phyloP scores from a whole-genome alignment of 129 eudicot species.

The Smallanthus sonchifolius region DNA sequence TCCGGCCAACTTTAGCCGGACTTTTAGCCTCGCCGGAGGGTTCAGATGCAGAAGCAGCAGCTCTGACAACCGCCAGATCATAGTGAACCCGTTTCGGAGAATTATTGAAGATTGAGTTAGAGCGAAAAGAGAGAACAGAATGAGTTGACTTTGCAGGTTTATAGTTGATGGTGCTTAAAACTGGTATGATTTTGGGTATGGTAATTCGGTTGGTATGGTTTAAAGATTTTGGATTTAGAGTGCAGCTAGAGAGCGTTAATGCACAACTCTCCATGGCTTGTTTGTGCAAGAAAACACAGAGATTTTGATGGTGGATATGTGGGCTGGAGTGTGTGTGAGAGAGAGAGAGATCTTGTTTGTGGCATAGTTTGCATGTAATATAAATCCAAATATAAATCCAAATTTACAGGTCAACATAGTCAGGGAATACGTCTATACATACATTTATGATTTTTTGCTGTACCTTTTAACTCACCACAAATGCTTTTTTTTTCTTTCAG shows the following conservation, averaged over 20 bases:
- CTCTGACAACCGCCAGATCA: constrained; percentile 33
- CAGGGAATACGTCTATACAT: background rate
- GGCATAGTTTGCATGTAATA: constrained; percentile 25
- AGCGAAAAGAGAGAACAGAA: constrained; percentile 9
- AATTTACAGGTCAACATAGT: background rate
- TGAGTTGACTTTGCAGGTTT: background rate
- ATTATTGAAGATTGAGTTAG: background rate
- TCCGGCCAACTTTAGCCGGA: constrained; percentile 24
- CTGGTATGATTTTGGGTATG: constrained; percentile 3
- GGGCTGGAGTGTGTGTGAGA: background rate
- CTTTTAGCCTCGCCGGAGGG: constrained; percentile 26
- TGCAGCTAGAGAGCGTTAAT: constrained; percentile 38
- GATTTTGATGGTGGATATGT: constrained; percentile 12
- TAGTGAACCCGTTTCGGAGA: background rate
- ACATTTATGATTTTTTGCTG: background rate
- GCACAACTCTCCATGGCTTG: constrained; percentile 48
- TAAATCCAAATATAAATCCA: constrained; percentile 17
- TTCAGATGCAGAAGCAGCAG: constrained; percentile 31
- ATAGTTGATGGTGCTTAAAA: background rate
- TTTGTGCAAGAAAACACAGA: constrained; percentile 12
- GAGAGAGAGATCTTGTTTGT: background rate
- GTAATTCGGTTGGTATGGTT: constrained; percentile 18
- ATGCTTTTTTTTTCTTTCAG: background rate
- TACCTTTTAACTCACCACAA: background rate
- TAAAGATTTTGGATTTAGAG: constrained; percentile 21